Percentiles rank a stretch among this genome's conserved stretches.
Evolutionary conservation across 305 asterid genomes (phyloP).

Genomic region (Solanum aculeatissimum): DNA sequence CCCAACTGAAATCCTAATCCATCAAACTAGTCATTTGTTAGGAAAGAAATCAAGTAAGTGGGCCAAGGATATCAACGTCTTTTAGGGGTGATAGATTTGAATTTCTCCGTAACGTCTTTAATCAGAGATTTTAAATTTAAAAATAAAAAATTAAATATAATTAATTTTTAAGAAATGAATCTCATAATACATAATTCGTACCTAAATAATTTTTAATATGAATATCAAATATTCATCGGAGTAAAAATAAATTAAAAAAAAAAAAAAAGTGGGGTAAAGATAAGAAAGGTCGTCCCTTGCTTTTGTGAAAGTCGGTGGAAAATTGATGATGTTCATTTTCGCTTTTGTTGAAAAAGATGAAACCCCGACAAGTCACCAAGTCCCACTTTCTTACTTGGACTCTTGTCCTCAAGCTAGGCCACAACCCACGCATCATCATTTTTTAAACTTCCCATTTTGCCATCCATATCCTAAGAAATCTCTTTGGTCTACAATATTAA

Average conservation of each 20-base stretch:
- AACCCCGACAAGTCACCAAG: neutral
- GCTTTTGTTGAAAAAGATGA: neutral
- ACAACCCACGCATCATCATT: neutral
- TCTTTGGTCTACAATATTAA: too few species aligned
- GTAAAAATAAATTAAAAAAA: too few species aligned
- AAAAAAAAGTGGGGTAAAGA: neutral
- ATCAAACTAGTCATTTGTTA: neutral
- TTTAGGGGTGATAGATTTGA: too few species aligned
- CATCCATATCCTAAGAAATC: neutral
- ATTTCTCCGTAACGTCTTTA: too few species aligned
- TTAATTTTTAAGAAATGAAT: neutral
- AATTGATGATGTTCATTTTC: neutral
- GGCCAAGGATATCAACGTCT: neutral
- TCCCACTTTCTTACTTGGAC: neutral
- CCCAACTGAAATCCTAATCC: neutral
- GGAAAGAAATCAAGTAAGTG: neutral
- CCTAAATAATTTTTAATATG: neutral
- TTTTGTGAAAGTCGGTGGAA: neutral
- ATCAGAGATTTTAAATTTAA: neutral
- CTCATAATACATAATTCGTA: neutral
- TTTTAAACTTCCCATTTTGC: neutral
- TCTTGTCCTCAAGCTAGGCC: neutral
- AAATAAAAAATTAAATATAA: too few species aligned
- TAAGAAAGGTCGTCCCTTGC: neutral
- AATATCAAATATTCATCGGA: too few species aligned